Evolutionary conservation across 176 grass and related monocot genomes (phyloP), one percentile per base, ranked within the genome.

Genomic region (Eleusine coracana): DNA sequence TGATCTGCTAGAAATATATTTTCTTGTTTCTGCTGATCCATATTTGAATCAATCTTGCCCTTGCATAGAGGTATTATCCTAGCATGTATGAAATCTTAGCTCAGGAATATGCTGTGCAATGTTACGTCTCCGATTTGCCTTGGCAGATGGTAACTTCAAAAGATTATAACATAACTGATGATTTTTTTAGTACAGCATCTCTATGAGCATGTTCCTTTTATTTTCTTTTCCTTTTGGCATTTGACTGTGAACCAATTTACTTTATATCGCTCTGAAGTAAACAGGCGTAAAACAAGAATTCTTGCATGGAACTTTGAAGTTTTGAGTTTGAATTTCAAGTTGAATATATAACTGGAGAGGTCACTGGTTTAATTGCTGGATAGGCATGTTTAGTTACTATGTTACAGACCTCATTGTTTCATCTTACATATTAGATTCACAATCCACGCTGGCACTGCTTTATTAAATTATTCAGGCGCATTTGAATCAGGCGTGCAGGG

Each of bases 41-140:
- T 3, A 28, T 68, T 67, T 17, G 10, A 48, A 81, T 29, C 34
- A 49, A 45, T 39, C 18, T 54, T 63, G 27, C 59, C 49, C 64
- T 77, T 52, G 34, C 66, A 80, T 40, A 61, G 15, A 66, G 17
- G 44, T 79, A 58, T 89, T 62, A 61, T 66, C 68, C 37, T 58
- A 66, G 25, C 56, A 39, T 76, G 20, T 81, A 27, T 76, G 8
- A 81, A 68, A 66, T 38, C 70, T 84, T 85, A 65, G 55, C 37
- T 34, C 69, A 46, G 64, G 59, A 84, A 79, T 79, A 59, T 84
- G n/a, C 12, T 6, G 12, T 55, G 42, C 64, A 27, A 80, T 74
- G 34, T 41, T 50, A 55, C 39, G 3, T 55, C n/a, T 66, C 25
- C 14, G 3, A 51, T 31, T 61, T 42, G 61, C 23, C 51, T 42